These are phyloP conservation scores for Cercospora sp. DNA, from an alignment of 2,329 filamentous ascomycete genomes.

Conservation along the genomic window DNA sequence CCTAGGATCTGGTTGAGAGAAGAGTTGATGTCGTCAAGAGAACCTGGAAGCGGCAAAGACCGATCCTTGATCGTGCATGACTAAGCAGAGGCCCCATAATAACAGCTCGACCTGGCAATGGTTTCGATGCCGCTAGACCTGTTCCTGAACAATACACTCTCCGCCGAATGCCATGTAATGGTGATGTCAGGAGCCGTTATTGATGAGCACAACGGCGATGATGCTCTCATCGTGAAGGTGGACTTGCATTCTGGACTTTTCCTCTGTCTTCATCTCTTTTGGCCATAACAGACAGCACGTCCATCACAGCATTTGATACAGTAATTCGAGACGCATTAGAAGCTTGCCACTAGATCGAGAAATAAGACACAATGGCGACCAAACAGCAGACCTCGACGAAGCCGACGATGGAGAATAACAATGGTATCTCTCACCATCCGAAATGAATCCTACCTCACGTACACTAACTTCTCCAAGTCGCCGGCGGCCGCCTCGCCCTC, in stretches of 20 bases:
- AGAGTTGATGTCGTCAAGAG: conserved; percentile 10
- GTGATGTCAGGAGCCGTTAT: conserved; percentile 17
- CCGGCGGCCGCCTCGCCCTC: conserved; percentile 21
- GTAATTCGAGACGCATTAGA: not conserved
- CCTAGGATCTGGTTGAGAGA: not conserved
- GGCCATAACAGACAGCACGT: not conserved
- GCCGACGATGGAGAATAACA: conserved; percentile 30
- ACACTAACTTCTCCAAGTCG: conserved; percentile 11
- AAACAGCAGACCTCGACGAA: conserved; percentile 28
- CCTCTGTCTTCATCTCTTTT: not conserved
- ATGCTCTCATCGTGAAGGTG: conserved; percentile 7
- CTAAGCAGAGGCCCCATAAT: not conserved
- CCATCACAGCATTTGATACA: not conserved
- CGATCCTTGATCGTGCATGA: not conserved
- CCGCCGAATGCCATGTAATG: conserved; percentile 11
- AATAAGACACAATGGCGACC: conserved; percentile 13
- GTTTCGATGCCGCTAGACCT: conserved; percentile 7
- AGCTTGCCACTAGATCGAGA: not conserved
- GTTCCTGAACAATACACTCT: conserved; percentile 8
- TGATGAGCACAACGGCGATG: conserved; percentile 4
- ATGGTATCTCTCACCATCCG: conserved; percentile 14
- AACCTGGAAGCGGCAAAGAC: not conserved
- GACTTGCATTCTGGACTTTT: not conserved
- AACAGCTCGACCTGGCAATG: not conserved
- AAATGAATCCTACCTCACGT: no score